These are phyloP conservation scores for Bipolaris zeicola DNA, from an alignment of 2,329 filamentous ascomycete species.

Conservation along the genomic window DNA sequence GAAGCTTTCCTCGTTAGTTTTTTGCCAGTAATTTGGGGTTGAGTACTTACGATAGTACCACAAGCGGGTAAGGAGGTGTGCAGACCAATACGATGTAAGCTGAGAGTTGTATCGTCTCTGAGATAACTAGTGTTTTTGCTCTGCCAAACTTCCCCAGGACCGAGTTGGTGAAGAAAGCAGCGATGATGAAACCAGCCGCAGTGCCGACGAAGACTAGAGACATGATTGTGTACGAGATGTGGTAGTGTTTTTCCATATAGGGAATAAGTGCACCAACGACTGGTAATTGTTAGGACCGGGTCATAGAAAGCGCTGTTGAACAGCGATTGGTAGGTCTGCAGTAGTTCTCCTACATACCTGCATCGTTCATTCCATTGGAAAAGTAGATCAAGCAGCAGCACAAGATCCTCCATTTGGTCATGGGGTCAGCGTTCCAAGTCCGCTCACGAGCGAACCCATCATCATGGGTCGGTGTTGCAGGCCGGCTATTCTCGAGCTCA, in stretches of 20 bases:
- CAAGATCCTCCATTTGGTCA: conserved; percentile 73
- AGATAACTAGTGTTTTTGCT: conserved; percentile 65
- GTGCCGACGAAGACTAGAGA: conserved; percentile 83
- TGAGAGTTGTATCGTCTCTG: conserved; percentile 61
- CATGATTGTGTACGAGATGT: conserved; percentile 77
- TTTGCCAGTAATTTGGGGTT: too few species aligned
- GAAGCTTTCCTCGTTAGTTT: conserved; percentile 56
- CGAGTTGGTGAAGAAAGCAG: conserved; percentile 71
- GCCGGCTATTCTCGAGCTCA: conserved; percentile 61
- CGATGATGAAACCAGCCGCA: conserved; percentile 75
- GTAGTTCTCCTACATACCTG: conserved; percentile 47
- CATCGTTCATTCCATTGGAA: conserved; percentile 74
- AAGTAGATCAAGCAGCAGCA: conserved; percentile 70
- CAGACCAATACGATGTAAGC: conserved; percentile 70
- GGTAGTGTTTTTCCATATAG: conserved; percentile 77
- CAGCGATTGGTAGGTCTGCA: neutral
- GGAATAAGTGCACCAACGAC: conserved; percentile 79
- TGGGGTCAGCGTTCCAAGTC: conserved; percentile 62
- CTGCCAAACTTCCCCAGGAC: conserved; percentile 68
- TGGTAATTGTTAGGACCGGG: conserved; percentile 13
- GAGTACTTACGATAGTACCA: conserved; percentile 58
- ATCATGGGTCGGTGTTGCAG: conserved; percentile 52
- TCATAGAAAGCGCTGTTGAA: neutral
- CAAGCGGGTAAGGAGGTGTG: conserved; percentile 71
- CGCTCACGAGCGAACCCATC: conserved; percentile 57